These are phyloP conservation scores for Zygosaccharomyces siamensis DNA, from an alignment of 805 yeast species.

Conservation along the genomic window DNA sequence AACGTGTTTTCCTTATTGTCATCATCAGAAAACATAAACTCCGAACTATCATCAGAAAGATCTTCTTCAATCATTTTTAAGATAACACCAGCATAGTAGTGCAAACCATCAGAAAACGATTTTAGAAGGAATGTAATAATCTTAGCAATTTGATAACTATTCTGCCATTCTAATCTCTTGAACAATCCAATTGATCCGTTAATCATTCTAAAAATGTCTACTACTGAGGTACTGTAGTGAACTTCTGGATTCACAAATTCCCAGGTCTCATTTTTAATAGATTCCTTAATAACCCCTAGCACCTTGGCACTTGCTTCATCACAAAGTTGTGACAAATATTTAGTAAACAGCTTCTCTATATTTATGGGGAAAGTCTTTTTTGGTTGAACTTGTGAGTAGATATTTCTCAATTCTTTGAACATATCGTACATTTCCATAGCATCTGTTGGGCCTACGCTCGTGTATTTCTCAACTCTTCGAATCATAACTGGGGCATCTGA, in stretches of 20 bases:
- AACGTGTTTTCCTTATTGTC: slow-evolving; percentile 18
- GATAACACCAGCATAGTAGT: slow-evolving; percentile 42
- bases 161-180: slow-evolving; percentile 58
- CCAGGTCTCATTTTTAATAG: slow-evolving; percentile 56
- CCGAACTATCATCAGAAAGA: slow-evolving; percentile 23
- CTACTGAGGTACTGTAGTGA: slow-evolving; percentile 53
- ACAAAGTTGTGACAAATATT: slow-evolving; percentile 41
- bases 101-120: slow-evolving; percentile 57
- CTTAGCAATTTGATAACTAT: slow-evolving; percentile 57
- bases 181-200: slow-evolving; percentile 55
- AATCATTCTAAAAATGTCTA: slow-evolving; percentile 62
- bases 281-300: slow-evolving; percentile 45
- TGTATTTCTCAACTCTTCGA: slow-evolving; percentile 44
- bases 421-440: slow-evolving; percentile 53
- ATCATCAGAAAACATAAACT: slow-evolving; percentile 12
- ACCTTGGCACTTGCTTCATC: slow-evolving; percentile 44
- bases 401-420: slow-evolving; percentile 48
- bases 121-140: slow-evolving; percentile 57
- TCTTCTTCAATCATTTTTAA: slow-evolving; percentile 40
- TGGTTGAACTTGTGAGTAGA: slow-evolving; percentile 46
- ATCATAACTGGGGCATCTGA: slow-evolving; percentile 50
- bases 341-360: slow-evolving; percentile 52
- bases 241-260: slow-evolving; percentile 46
- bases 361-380: slow-evolving; percentile 45
- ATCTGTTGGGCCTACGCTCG: slow-evolving; percentile 46